These are phyloP conservation scores for Aspergillus haitiensis DNA, from an alignment of 495 filamentous ascomycete genomes.

Conservation along the genomic window DNA sequence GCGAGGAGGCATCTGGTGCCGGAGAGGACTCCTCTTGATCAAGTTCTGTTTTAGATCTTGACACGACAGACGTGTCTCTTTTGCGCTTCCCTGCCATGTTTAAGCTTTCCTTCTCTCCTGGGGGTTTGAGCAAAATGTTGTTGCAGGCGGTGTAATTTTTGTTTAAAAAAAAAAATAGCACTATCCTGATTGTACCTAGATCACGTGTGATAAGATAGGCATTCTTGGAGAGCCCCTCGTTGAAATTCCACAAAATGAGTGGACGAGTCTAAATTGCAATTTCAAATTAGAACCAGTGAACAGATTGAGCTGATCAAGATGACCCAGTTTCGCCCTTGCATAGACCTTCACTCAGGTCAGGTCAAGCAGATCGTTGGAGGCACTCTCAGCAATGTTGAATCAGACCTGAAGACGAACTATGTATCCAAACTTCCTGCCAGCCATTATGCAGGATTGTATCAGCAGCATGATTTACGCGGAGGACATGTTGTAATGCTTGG, in stretches of 20 bases:
- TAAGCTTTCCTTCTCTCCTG: conserved; percentile 12
- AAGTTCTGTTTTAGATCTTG: conserved; percentile 27
- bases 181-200: neutral
- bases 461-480: conserved; percentile 66
- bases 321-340: conserved; percentile 94
- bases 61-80: conserved; percentile 39
- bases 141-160: conserved; percentile 10
- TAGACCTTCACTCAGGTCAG: conserved; percentile 91
- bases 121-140: conserved; percentile 4
- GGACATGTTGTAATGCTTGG: conserved; percentile 97
- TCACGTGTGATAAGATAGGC: conserved; percentile 51
- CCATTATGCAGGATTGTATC: conserved; percentile 80
- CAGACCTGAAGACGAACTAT: conserved; percentile 82
- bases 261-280: conserved; percentile 12
- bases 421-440: conserved; percentile 77
- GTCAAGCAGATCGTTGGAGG: conserved; percentile 99
- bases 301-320: conserved; percentile 45
- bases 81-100: conserved; percentile 42
- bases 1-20: conserved; percentile 28
- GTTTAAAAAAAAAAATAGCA: conserved; percentile 13
- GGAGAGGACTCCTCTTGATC: conserved; percentile 20
- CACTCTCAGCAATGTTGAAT: conserved; percentile 67
- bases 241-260: conserved; percentile 19
- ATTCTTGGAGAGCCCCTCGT: conserved; percentile 28
- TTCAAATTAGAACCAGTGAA: neutral